Conservation (phyloP, 495 filamentous ascomycete genomes). For the Aspergillus sparsus region DNA sequence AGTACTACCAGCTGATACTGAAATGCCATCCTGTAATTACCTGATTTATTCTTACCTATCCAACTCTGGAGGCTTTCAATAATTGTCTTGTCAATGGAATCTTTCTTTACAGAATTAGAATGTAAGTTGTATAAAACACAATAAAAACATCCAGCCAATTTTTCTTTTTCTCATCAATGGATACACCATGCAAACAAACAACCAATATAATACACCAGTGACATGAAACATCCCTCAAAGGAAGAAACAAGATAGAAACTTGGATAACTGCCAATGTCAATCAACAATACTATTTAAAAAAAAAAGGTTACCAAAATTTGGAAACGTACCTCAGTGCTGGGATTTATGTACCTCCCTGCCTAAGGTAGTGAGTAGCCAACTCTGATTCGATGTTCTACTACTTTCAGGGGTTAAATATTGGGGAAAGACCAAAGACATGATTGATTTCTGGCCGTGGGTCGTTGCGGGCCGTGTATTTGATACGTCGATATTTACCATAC, state of each 20-base stretch:
- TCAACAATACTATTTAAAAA: too few relatives aligned
- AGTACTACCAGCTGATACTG: background rate
- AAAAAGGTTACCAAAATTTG: background rate
- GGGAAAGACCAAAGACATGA: slow-evolving; percentile 17
- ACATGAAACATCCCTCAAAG: too few relatives aligned
- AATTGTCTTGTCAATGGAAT: slow-evolving; percentile 8
- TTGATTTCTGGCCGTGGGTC: slow-evolving; percentile 29
- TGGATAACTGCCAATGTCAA: too few relatives aligned
- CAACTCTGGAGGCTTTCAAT: slow-evolving; percentile 15
- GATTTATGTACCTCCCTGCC: background rate
- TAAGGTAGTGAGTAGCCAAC: background rate
- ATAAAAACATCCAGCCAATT: too few relatives aligned
- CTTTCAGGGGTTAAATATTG: slow-evolving; percentile 36
- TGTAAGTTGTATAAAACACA: too few relatives aligned
- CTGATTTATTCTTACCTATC: slow-evolving; percentile 16
- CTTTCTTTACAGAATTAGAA: background rate
- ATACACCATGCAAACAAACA: too few relatives aligned
- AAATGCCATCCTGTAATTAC: background rate
- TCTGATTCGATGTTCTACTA: slow-evolving; percentile 9
- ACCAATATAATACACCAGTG: too few relatives aligned
- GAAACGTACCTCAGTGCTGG: background rate
- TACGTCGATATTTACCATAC: slow-evolving; percentile 10
- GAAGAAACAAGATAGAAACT: too few relatives aligned
- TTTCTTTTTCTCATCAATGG: too few relatives aligned
- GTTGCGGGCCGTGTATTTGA: slow-evolving; percentile 30